Evolutionary conservation across 805 yeast species (phyloP), one percentile per base, ranked within the genome.

Genomic region (Pichia scutulata): DNA sequence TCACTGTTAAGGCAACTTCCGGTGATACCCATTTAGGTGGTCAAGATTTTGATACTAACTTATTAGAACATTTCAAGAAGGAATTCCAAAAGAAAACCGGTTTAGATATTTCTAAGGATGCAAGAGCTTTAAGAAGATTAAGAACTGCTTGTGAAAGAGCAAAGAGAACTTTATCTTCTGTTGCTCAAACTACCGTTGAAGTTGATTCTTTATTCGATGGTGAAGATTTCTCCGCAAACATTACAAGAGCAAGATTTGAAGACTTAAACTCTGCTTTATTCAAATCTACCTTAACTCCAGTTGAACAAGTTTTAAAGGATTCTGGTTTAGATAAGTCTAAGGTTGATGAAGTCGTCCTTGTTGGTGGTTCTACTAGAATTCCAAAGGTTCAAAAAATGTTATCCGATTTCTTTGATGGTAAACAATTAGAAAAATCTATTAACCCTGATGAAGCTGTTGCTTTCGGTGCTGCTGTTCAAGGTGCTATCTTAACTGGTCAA

Each of bases 11-110:
- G 80, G 89, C 97, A 61, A 89, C 97, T 61, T 96, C 97, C 66
- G 98, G 98, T 88, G 97, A 90, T 78, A 90, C 98, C 64, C 98
- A 90, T 77, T 84, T 90, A 77, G 98, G 98, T 82, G 98, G 98
- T 82, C 96, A 90, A 81, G 98, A 90, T 77, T 90, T 90, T 74
- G 98, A 90, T 77, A 85, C 89, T 80, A 87, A 90, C 84, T 80
- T 92, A 70, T 86, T 90, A 62, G 92, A 82, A 74, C 88, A 82
- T 80, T 92, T 92, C 83, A 82, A 84, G 76, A 80, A 82, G 65
- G 97, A 90, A 70, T 92, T 92, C 89, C 67, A 68, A 60, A 87
- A 89, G 83, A 90, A 92, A 86, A 80, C 90, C 69, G 90, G 90
- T 77, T 75, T 78, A 70, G 97, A 92, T 75, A 81, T 92, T 72